Conservation (phyloP, 202 grass and related monocot species). For the Brachypodium distachyon region DNA sequence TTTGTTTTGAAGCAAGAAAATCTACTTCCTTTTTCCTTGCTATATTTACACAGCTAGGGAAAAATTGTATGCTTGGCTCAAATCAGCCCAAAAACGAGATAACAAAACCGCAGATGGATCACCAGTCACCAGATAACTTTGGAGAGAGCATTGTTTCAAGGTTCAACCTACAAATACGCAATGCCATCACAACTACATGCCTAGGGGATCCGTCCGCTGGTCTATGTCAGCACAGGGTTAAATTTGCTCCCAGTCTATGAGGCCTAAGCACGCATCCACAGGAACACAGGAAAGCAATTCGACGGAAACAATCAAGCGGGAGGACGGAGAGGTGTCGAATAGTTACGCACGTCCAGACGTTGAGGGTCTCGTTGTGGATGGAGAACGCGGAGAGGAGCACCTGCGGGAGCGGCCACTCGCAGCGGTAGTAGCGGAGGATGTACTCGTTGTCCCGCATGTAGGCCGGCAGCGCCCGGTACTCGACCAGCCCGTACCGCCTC, state of each 20-base stretch:
- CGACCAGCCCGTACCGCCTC: conserved; percentile 58
- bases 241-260: not conserved
- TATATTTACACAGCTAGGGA: not conserved
- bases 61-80: not conserved
- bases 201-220: not conserved
- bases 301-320: not conserved
- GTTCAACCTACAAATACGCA: not conserved
- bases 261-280: not conserved
- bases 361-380: conserved; percentile 96
- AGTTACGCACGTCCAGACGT: conserved; percentile 83
- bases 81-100: not conserved
- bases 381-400: conserved; percentile 80
- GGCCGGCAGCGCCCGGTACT: conserved; percentile 65
- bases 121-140: not conserved
- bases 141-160: not conserved
- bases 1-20: not conserved
- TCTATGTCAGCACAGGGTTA: not conserved
- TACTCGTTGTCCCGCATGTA: conserved; percentile 97
- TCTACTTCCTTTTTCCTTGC: not conserved
- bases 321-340: not conserved
- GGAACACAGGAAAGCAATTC: not conserved
- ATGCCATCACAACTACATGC: not conserved
- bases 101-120: not conserved
- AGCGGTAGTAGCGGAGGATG: conserved; percentile 71
- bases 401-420: conserved; percentile 92